A percentile compares a stretch with the other conserved stretches of the same genome.
Conservation (phyloP, 2,329 filamentous ascomycete genomes). For the Neonectria magnoliae region DNA sequence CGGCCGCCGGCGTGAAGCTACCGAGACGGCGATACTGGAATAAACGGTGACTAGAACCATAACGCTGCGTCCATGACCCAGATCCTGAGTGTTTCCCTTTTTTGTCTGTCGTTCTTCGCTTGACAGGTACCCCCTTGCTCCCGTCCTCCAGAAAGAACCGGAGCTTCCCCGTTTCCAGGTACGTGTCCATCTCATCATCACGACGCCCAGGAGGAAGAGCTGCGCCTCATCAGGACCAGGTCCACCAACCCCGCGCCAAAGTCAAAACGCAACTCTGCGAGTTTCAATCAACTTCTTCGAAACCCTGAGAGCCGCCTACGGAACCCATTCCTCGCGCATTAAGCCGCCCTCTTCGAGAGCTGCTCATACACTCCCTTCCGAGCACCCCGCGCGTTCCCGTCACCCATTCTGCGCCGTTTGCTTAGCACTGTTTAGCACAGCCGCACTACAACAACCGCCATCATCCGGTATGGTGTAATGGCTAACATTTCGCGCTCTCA, state of each 20-base stretch:
- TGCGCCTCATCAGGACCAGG: not conserved
- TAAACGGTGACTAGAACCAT: not conserved
- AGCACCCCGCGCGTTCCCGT: not conserved
- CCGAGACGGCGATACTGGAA: not conserved
- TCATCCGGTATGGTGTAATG: constrained; percentile 48
- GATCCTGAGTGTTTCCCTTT: no score
- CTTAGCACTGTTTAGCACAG: not conserved
- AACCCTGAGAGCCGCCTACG: not conserved
- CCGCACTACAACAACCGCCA: constrained; percentile 12
- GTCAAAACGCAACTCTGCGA: not conserved
- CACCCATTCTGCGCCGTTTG: not conserved
- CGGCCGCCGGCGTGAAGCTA: no score
- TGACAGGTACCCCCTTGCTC: no score
- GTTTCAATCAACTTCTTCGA: not conserved
- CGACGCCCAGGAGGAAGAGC: not conserved
- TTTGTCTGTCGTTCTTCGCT: not conserved
- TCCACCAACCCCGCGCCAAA: not conserved
- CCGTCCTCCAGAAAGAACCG: not conserved
- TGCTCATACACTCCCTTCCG: no score
- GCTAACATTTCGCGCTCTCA: constrained; percentile 49
- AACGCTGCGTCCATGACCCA: not conserved
- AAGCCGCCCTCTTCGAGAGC: not conserved
- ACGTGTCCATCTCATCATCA: not conserved
- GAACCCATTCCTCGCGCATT: no score
- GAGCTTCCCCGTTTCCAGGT: not conserved